Conservation (phyloP, 2,329 filamentous ascomycete species). For the Colletotrichum brevisporum region DNA sequence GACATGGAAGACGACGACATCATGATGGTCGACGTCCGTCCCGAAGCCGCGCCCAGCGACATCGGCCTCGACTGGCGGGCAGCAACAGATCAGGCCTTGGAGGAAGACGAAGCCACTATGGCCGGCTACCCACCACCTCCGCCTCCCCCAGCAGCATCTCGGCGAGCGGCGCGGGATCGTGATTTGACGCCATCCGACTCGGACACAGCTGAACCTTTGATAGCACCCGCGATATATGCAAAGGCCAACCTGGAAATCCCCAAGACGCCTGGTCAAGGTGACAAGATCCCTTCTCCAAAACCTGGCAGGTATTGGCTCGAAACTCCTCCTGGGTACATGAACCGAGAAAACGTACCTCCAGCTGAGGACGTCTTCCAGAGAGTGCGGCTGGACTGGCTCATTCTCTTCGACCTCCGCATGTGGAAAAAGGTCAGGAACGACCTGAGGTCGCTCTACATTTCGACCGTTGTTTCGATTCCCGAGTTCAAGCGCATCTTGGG, state of each 20-base stretch:
- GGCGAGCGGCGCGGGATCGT: constrained; percentile 62
- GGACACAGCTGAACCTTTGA: constrained; percentile 77
- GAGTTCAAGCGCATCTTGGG: constrained; percentile 96
- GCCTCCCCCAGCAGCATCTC: constrained; percentile 62
- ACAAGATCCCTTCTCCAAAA: constrained; percentile 66
- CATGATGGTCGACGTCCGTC: constrained; percentile 69
- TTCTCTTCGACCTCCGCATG: constrained; percentile 93
- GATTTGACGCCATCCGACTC: constrained; percentile 80
- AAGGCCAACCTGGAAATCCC: constrained; percentile 82
- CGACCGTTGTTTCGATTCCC: constrained; percentile 94
- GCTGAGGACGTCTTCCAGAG: constrained; percentile 92
- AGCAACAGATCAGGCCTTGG: constrained; percentile 75
- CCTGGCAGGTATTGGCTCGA: constrained; percentile 89
- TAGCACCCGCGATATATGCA: constrained; percentile 72
- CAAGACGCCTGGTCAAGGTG: constrained; percentile 77
- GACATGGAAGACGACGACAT: constrained; percentile 69
- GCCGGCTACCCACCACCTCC: constrained; percentile 79
- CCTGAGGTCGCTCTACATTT: constrained; percentile 93
- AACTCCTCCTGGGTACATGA: constrained; percentile 78
- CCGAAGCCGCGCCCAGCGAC: constrained; percentile 57
- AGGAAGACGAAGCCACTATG: constrained; percentile 83
- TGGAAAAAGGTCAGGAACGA: constrained; percentile 97
- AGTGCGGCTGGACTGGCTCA: constrained; percentile 92
- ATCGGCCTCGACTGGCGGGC: constrained; percentile 66
- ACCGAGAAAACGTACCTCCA: constrained; percentile 72